These are phyloP conservation scores for Infundibulicybe gibba DNA, from an alignment of 768 basidiomycete species.

Conservation along the genomic window DNA sequence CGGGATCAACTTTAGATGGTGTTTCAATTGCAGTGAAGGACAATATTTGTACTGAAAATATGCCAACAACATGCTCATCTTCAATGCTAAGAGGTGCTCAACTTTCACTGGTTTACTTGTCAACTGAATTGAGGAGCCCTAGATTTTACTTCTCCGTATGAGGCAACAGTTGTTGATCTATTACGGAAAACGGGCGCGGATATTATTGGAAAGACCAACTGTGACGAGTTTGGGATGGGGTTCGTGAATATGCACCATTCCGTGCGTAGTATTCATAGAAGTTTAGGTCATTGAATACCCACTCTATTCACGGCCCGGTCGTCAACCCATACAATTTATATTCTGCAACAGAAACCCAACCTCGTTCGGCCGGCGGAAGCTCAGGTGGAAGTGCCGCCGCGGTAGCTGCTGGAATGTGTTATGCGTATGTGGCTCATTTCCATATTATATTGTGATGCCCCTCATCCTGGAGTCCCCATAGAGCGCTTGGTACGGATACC, in stretches of 20 bases:
- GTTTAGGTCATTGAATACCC: slow-evolving; percentile 69
- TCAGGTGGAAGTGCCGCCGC: slow-evolving; percentile 96
- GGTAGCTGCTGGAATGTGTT: slow-evolving; percentile 80
- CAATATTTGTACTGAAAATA: slow-evolving; percentile 68
- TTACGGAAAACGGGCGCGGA: slow-evolving; percentile 62
- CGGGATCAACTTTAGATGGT: slow-evolving; percentile 26
- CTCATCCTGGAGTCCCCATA: slow-evolving; percentile 22
- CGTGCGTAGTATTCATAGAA: background rate
- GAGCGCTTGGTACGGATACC: slow-evolving; percentile 91
- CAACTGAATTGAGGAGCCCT: background rate
- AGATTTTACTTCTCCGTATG: slow-evolving; percentile 80
- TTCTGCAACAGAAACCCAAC: slow-evolving; percentile 22
- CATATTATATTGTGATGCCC: slow-evolving; percentile 1
- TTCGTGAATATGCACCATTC: slow-evolving; percentile 26
- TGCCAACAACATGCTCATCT: slow-evolving; percentile 77
- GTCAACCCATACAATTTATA: slow-evolving; percentile 60
- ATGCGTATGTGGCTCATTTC: slow-evolving; percentile 55
- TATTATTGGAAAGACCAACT: slow-evolving; percentile 87
- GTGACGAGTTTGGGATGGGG: slow-evolving; percentile 99
- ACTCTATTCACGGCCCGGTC: slow-evolving; percentile 74
- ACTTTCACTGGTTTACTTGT: background rate
- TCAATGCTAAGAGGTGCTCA: slow-evolving; percentile 58
- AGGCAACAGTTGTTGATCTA: slow-evolving; percentile 77
- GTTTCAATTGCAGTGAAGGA: slow-evolving; percentile 76
- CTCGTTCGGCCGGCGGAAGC: slow-evolving; percentile 83